phyloP scores from a whole-genome alignment of 2,329 filamentous ascomycete genomes.

The Davidsoniella australis region DNA sequence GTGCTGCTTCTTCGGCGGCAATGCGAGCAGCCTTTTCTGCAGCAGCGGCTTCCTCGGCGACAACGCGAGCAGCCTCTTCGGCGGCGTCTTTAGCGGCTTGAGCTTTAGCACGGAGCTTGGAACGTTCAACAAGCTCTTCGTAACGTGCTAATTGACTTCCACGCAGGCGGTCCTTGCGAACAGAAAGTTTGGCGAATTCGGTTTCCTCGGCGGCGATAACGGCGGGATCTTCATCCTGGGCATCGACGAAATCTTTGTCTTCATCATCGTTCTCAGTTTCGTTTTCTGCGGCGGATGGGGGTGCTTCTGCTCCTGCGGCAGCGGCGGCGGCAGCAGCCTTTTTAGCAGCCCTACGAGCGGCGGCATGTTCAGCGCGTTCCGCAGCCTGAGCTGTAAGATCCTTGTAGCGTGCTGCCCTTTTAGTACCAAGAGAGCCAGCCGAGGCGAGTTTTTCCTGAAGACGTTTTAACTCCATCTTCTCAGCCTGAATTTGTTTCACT shows the following conservation, averaged over 20 bases:
- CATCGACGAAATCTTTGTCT: constrained; percentile 6
- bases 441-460: constrained; percentile 7
- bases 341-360: constrained; percentile 21
- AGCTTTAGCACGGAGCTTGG: constrained; percentile 4
- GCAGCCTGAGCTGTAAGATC: constrained; percentile 4
- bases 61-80: constrained; percentile 19
- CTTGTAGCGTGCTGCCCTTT: constrained; percentile 5
- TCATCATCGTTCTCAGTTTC: background rate
- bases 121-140: constrained; percentile 5
- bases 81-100: constrained; percentile 18
- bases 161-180: constrained; percentile 13
- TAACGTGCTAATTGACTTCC: constrained; percentile 1
- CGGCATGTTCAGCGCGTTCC: constrained; percentile 3
- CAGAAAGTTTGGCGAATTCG: constrained; percentile 22
- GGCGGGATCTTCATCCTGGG: constrained; percentile 9
- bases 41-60: constrained; percentile 17
- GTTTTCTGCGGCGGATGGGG: background rate
- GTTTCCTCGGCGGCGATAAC: constrained; percentile 19
- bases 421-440: constrained; percentile 3
- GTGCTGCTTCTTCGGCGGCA: constrained; percentile 13
- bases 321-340: constrained; percentile 19
- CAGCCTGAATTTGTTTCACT: constrained; percentile 2
- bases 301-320: constrained; percentile 6
- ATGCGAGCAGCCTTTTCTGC: constrained; percentile 18
- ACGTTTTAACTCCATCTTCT: constrained; percentile 2